Evolutionary conservation across 2,329 filamentous ascomycete genomes (phyloP), one percentile per base, ranked within the genome.

Genomic region (Ophiocordyceps australis): DNA sequence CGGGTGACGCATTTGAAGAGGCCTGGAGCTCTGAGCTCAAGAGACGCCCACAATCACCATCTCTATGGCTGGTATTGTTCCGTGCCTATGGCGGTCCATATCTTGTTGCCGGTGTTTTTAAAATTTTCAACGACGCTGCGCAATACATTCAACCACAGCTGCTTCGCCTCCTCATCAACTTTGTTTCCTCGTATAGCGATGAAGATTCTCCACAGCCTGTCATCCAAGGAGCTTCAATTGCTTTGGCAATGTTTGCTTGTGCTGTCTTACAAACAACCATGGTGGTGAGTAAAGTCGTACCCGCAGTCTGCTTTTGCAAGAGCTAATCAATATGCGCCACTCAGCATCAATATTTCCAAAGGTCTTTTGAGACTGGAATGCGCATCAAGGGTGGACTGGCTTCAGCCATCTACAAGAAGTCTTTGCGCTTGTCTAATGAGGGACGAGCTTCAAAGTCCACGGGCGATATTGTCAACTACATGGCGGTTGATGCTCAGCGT

Each of bases 381-480:
- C 74, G 81, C 27, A 81, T 98, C 54, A 95, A 94, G 56, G 78
- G 82, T 21, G 76, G 83, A 4, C 55, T 98, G 33, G 86, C 81
- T 6, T 78, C 86, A 2, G 70, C 83, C 30, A 95, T 98, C 35
- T 98, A 98, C 49, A 68, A 74, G 31, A 98, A 98, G 54, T 78
- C 85, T 0, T 62, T 95, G 33, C 75, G 71, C 35, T 61, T 98
- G 12, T 95, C 86, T 5, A 95, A 92, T 40, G 89, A 98, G 52
- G 89, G 89, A 7, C 71, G 86, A 28, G 67, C 83, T 3, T 55
- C 73, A 23, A 94, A 95, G 54, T 80, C 81, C 1, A 98, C 89
- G 0, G 89, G 89, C 30, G 91, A 98, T 42, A 95, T 98, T 42
- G 89, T 98, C 47, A 98, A 98, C 46, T 89, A 93, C 53, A 98